Evolutionary conservation across 148 eudicot genomes (phyloP).

Genomic region (Spergularia marina): DNA sequence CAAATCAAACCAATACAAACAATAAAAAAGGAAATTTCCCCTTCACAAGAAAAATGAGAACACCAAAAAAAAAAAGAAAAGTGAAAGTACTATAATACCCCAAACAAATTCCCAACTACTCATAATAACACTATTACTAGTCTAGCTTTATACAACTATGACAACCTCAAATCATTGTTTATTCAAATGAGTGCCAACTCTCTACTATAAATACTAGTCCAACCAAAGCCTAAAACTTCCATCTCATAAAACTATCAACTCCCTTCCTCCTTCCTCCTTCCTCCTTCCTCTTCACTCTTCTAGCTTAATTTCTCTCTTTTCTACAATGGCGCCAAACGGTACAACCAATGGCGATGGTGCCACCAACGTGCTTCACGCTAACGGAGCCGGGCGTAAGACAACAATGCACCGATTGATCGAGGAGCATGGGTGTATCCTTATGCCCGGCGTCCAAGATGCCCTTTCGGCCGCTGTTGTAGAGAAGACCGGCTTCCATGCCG

Average conservation of each 20-base stretch:
- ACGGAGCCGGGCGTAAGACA: neutral
- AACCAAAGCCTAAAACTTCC: neutral
- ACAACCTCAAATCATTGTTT: neutral
- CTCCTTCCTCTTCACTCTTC: neutral
- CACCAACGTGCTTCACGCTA: neutral
- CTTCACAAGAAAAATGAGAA: neutral
- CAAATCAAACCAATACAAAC: no score
- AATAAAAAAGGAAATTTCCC: neutral
- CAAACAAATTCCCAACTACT: neutral
- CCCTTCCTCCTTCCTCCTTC: neutral
- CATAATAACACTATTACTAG: neutral
- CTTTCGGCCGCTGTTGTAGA: constrained; percentile 23
- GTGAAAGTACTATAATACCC: neutral
- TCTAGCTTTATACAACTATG: neutral
- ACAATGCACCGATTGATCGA: constrained; percentile 25
- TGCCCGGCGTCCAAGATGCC: constrained; percentile 28
- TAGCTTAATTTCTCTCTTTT: neutral
- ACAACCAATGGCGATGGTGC: constrained; percentile 17
- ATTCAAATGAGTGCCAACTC: neutral
- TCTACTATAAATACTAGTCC: neutral
- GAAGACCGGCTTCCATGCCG: constrained; percentile 29
- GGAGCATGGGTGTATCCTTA: constrained; percentile 17
- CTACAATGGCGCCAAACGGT: constrained; percentile 7
- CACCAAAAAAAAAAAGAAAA: neutral
- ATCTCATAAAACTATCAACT: constrained; percentile 5